These are phyloP conservation scores for Umbelopsis sp. DNA, from an alignment of 192 early-diverging fungal genomes.

Conservation along the genomic window DNA sequence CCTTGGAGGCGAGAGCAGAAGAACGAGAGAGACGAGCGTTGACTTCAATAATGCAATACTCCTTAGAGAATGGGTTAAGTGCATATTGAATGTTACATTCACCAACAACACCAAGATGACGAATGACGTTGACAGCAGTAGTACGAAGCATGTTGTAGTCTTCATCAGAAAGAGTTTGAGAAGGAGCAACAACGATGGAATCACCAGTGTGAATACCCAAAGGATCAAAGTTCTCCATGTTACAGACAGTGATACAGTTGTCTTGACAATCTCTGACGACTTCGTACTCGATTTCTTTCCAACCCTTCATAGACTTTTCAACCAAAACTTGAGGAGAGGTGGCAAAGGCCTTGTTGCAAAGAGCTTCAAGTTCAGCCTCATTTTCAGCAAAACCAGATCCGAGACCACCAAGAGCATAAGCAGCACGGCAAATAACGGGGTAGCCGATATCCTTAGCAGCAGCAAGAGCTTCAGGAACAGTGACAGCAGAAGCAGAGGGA, in stretches of 20 bases:
- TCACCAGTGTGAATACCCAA: conserved; percentile 99
- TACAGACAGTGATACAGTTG: conserved; percentile 99
- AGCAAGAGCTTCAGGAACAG: conserved; percentile 80
- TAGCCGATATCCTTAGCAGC: conserved; percentile 92
- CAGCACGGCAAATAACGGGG: conserved; percentile 95
- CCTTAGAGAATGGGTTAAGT: conserved; percentile 89
- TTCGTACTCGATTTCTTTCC: conserved; percentile 99
- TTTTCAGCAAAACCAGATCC: conserved; percentile 97
- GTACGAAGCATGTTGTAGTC: conserved; percentile 99
- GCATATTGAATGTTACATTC: conserved; percentile 99
- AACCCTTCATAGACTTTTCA: conserved; percentile 98
- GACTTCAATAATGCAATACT: conserved; percentile 99
- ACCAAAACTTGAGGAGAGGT: conserved; percentile 93
- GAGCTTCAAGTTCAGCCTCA: conserved; percentile 75
- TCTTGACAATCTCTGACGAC: conserved; percentile 93
- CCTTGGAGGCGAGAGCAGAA: conserved; percentile 95
- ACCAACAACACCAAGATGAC: conserved; percentile 97
- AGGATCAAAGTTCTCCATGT: conserved; percentile 99
- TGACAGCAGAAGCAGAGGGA: conserved; percentile 79
- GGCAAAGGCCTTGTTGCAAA: conserved; percentile 88
- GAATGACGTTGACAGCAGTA: conserved; percentile 95
- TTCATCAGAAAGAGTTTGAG: conserved; percentile 95
- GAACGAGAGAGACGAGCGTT: conserved; percentile 94
- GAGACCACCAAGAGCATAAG: conserved; percentile 94
- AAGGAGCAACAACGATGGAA: conserved; percentile 97